These are phyloP conservation scores for Tuber borchii DNA, from an alignment of 495 filamentous ascomycete genomes.

Conservation along the genomic window DNA sequence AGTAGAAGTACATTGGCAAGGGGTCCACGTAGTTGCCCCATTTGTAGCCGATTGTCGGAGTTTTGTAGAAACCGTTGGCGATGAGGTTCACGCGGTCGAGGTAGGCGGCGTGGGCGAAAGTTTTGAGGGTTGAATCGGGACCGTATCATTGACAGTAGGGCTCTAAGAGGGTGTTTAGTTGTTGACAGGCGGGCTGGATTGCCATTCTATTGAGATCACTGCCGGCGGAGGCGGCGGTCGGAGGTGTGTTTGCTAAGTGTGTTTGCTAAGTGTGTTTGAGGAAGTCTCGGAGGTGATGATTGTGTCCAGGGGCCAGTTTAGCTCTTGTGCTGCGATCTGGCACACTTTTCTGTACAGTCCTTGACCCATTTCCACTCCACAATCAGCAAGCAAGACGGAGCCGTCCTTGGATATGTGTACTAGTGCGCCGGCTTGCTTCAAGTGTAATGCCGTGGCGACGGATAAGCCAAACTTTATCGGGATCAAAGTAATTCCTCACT, in stretches of 20 bases:
- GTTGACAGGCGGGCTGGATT: constrained; percentile 44
- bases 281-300: constrained; percentile 50
- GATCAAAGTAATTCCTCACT: constrained; percentile 45
- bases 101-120: constrained; percentile 45
- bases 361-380: constrained; percentile 45
- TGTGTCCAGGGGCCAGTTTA: constrained; percentile 42
- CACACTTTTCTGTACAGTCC: constrained; percentile 47
- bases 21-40: constrained; percentile 44
- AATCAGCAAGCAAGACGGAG: constrained; percentile 45
- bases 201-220: constrained; percentile 47
- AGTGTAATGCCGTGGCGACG: constrained; percentile 46
- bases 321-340: constrained; percentile 45
- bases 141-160: constrained; percentile 43
- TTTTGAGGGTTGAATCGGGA: constrained; percentile 37
- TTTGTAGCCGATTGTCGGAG: constrained; percentile 43
- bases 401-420: constrained; percentile 46
- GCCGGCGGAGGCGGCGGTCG: constrained; percentile 46
- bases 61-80: constrained; percentile 44
- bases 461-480: constrained; percentile 47
- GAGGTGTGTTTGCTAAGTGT: constrained; percentile 47
- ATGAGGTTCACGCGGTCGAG: constrained; percentile 44
- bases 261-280: constrained; percentile 47
- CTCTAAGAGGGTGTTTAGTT: constrained; percentile 41
- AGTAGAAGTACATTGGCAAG: constrained; percentile 47
- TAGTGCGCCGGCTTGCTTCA: constrained; percentile 45